phyloP scores from a whole-genome alignment of 2,329 filamentous ascomycete genomes.

The Trichoderma sp. region DNA sequence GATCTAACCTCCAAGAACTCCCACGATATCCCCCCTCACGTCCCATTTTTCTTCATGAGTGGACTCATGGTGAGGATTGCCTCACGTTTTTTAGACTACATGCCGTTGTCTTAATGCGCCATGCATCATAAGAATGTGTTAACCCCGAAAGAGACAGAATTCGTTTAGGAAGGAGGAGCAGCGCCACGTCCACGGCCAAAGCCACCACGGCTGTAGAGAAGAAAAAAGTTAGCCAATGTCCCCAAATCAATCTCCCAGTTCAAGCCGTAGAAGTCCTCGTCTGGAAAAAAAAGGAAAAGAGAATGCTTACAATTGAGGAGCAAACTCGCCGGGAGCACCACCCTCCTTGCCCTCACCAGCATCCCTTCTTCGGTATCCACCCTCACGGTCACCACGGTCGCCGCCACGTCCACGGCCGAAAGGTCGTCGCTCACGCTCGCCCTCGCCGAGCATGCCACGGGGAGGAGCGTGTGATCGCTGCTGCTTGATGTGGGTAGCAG shows the following conservation, averaged over 20 bases:
- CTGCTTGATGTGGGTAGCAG: constrained; percentile 99
- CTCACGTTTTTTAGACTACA: constrained; percentile 53
- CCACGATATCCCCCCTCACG: constrained; percentile 48
- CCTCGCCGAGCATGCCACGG: constrained; percentile 96
- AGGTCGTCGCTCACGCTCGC: constrained; percentile 78
- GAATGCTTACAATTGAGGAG: constrained; percentile 78
- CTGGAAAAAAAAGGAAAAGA: background rate
- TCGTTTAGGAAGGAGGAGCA: constrained; percentile 68
- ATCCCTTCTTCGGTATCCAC: constrained; percentile 90
- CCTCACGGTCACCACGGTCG: constrained; percentile 79
- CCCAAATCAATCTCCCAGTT: background rate
- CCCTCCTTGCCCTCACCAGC: constrained; percentile 87
- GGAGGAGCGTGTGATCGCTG: constrained; percentile 97
- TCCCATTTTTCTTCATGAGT: constrained; percentile 46
- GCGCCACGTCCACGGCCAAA: constrained; percentile 87
- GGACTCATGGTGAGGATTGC: constrained; percentile 47
- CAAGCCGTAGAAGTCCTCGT: background rate
- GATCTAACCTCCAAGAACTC: constrained; percentile 53
- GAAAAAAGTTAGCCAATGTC: constrained; percentile 37
- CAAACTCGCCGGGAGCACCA: constrained; percentile 88
- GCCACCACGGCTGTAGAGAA: constrained; percentile 70
- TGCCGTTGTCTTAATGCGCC: constrained; percentile 46
- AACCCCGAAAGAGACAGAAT: constrained; percentile 46
- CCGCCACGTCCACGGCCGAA: constrained; percentile 79
- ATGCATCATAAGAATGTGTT: constrained; percentile 50